Evolutionary conservation across 805 yeast species (phyloP), one percentile per base, ranked within the genome.

Genomic region (Komagataella mondaviorum): DNA sequence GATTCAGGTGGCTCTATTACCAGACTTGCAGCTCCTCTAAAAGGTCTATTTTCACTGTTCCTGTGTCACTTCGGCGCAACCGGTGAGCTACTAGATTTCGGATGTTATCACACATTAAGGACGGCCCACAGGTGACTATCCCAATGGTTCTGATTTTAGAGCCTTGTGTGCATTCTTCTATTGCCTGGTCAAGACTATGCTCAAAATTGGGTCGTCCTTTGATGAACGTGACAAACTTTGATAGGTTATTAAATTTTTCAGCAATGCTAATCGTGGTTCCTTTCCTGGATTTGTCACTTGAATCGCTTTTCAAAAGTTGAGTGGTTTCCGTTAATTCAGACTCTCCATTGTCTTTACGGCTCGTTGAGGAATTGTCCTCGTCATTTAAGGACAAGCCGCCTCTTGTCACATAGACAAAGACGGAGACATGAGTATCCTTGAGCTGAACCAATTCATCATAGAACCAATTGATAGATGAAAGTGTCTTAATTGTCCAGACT

Each of bases 1-100:
- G 14, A 4, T 30, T 30, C 39, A 14, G 39, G 14, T 4, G 14
- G 10, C 10, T 30, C 14, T 30, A 30, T 49, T 45, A 72, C 87
- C 85, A 80, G 14, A 71, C 72, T 63, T 81, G 84, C 48, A 80
- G 62, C 57, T 78, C 80, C 60, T 80, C 85, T 55, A 66, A 70
- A 54, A 74, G 68, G 51, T 79, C 85, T n/a, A 81, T 68, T 55
- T 81, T 65, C 51, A 72, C 69, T 2, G 59, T 62, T 49, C 54
- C 56, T 8, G 62, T 53, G 22, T 62, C 59, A 16, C 59, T 30
- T 30, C 39, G 10, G 12, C n/a, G 14, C 63, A 16, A 59, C 57
- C 7, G 53, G 46, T 18, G 23, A 43, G 6, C 58, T 72, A 78
- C 73, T 8, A 66, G 55, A 51, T 66, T 64, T 60, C 85, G 69